These are phyloP conservation scores for Exophiala oligosperma DNA, from an alignment of 2,329 filamentous ascomycete genomes.

Conservation along the genomic window DNA sequence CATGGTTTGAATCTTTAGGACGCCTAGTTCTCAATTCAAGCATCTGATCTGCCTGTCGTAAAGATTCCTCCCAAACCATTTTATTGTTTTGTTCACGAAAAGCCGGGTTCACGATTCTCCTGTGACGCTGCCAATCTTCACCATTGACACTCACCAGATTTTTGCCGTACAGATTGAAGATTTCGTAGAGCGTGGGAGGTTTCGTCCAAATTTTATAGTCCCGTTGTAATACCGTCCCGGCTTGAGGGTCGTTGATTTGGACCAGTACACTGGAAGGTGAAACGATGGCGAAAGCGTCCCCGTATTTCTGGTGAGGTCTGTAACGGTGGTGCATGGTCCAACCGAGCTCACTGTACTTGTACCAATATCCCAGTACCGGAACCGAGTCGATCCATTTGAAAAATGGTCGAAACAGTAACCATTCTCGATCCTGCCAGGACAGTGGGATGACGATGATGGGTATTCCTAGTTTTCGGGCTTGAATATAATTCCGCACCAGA, in stretches of 20 bases:
- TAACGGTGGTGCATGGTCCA: constrained; percentile 6
- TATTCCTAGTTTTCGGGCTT: constrained; percentile 5
- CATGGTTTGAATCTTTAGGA: too few species aligned
- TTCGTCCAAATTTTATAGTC: constrained; percentile 1
- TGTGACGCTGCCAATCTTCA: constrained; percentile 39
- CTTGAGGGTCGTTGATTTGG: not conserved
- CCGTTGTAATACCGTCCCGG: not conserved
- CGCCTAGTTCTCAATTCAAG: constrained; percentile 14
- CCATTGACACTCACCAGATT: constrained; percentile 35
- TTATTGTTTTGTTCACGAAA: constrained; percentile 46
- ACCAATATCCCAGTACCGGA: constrained; percentile 11
- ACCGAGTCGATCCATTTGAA: constrained; percentile 9
- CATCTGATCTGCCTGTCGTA: constrained; percentile 34
- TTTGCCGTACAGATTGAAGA: constrained; percentile 34
- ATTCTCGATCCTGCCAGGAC: constrained; percentile 7
- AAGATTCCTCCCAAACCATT: constrained; percentile 41
- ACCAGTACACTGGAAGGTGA: constrained; percentile 2
- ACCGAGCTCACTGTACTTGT: constrained; percentile 10
- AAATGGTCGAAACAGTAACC: constrained; percentile 1
- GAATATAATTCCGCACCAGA: constrained; percentile 6
- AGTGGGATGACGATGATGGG: constrained; percentile 8
- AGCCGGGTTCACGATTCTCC: constrained; percentile 41
- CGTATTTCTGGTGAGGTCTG: not conserved
- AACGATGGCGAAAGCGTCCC: constrained; percentile 9
- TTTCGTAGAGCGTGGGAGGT: not conserved